A percentile compares a stretch with the other conserved stretches of the same genome.
Conservation (phyloP, 352 stramenopile genomes). For the Pythium brachiatum region DNA sequence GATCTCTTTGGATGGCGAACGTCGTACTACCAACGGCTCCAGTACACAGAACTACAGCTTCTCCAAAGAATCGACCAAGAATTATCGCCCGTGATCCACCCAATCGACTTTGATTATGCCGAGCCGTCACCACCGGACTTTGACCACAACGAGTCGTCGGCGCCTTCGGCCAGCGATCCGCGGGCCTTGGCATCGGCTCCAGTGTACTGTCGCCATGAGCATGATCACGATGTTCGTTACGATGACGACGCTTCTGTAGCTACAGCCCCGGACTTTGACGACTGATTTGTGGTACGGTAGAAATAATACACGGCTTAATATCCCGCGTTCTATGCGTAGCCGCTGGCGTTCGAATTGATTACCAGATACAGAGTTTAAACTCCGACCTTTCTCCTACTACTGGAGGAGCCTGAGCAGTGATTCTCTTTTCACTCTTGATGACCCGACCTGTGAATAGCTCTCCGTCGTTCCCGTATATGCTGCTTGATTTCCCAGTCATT, state of each 20-base stretch:
- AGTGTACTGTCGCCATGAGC: background rate
- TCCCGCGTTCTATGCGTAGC: no score
- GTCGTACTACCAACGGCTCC: background rate
- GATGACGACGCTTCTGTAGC: background rate
- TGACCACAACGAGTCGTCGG: background rate
- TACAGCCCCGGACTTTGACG: background rate
- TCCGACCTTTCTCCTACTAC: no score
- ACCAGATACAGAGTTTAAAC: no score
- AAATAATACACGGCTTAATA: no score
- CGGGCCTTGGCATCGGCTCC: background rate
- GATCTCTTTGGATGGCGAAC: background rate
- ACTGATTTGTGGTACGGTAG: background rate
- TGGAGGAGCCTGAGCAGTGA: no score
- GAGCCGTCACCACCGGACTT: background rate
- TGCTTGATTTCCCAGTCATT: background rate
- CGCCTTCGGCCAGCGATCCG: background rate
- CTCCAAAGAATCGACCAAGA: background rate
- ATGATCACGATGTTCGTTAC: background rate
- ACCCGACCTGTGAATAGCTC: background rate
- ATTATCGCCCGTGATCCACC: background rate
- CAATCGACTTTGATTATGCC: background rate
- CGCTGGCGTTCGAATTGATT: background rate
- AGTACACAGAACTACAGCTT: background rate
- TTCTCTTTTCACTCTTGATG: no score
- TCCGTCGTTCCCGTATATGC: no score